phyloP scores from a whole-genome alignment of 2,329 filamentous ascomycete genomes.

The Pseudomassariella vexata region DNA sequence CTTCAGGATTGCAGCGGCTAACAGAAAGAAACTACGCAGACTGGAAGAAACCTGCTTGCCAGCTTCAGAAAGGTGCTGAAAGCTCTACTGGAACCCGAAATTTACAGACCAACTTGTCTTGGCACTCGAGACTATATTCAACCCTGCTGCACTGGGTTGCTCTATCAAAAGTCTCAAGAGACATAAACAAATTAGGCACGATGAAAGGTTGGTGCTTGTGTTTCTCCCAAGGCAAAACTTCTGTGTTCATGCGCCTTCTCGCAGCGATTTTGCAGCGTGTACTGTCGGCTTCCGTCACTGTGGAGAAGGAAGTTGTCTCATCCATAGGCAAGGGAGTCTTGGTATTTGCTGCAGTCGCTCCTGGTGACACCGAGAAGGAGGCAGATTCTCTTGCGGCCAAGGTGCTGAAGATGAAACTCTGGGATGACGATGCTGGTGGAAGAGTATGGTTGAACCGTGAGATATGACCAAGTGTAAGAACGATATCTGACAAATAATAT shows the following conservation, averaged over 20 bases:
- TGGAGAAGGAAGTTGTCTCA: constrained; percentile 85
- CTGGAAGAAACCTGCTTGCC: no score
- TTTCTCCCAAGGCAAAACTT: constrained; percentile 7
- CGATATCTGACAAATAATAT: constrained; percentile 16
- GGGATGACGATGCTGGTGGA: constrained; percentile 73
- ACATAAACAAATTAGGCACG: background rate
- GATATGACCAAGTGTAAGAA: no score
- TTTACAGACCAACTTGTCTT: no score
- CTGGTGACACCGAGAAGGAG: constrained; percentile 85
- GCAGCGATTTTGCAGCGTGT: constrained; percentile 89
- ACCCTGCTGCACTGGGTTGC: no score
- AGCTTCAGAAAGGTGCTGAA: no score
- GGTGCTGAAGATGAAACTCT: constrained; percentile 83
- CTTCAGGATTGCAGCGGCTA: no score
- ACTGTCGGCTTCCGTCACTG: constrained; percentile 89
- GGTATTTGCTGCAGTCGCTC: constrained; percentile 86
- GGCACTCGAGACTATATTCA: background rate
- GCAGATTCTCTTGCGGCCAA: constrained; percentile 78
- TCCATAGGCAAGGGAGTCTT: constrained; percentile 86
- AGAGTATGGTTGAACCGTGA: constrained; percentile 40
- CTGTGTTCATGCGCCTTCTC: constrained; percentile 6
- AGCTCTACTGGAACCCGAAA: no score
- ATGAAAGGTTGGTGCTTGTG: constrained; percentile 15
- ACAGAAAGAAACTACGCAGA: no score
- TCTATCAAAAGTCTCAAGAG: no score